Evolutionary conservation across 163 green algal species (phyloP), one percentile per base, ranked within the genome.

Genomic region (Scenedesmus sp.): DNA sequence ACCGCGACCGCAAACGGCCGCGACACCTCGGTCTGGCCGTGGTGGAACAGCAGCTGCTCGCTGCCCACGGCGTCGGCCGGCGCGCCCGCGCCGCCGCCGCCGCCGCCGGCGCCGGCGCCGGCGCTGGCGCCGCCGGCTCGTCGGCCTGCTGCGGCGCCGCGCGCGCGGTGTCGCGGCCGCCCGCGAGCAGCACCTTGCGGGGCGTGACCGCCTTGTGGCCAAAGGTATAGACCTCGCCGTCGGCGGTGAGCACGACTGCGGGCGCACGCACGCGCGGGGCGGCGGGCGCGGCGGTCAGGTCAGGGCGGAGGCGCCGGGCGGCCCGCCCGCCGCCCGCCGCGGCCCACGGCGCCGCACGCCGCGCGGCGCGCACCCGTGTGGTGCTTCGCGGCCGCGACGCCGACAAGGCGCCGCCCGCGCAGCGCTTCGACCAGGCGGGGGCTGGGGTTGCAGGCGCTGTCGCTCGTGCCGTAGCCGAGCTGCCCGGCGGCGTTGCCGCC

Each of bases 401-500:
- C 45, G 4, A 54, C 26, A 42, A 60, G 60, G 18, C 5, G 20
- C n/a, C 77, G 34, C 33, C 91, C 91, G 87, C 94, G 95, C 45
- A 97, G 80, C 0, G 88, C 84, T 48, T 97, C 95, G 22, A 98
- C 94, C 15, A 95, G 28, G 18, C 93, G 87, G 0, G 95, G 95
- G 4, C 82, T 83, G 4, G 87, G 81, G 79, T 93, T 97, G 63
- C 83, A 93, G 33, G 51, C 74, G 18, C 86, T 93, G 78, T 96
- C 93, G 18, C 18, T 69, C 10, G 88, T 97, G 81, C 93, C 94
- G 71, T 98, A 98, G 4, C 95, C 95, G 71, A 98, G 86, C 89
- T 98, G 94, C 33, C 84, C 86, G 1, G 85, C 73, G 20, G 72
- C 70, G 77, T 96, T 97, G 64, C 44, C 69, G 2, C 93, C 93